These are phyloP conservation scores for Colletotrichum incanum DNA, from an alignment of 2,329 filamentous ascomycete genomes.

Conservation along the genomic window DNA sequence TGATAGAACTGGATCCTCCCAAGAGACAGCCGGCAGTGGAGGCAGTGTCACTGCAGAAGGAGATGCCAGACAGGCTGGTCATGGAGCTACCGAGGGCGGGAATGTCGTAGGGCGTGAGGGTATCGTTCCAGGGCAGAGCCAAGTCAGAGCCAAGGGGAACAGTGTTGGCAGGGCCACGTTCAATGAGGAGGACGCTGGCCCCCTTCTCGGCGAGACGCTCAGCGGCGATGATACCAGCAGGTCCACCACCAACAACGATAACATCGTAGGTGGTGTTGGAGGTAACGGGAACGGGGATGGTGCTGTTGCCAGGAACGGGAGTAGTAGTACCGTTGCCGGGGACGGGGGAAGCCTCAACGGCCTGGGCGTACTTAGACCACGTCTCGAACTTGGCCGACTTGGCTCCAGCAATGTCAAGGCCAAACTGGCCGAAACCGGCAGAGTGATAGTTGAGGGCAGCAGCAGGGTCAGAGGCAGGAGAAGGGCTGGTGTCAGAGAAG, in stretches of 20 bases:
- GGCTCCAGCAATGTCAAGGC: constrained; percentile 51
- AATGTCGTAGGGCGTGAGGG: constrained; percentile 51
- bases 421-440: constrained; percentile 57
- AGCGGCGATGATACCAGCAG: constrained; percentile 55
- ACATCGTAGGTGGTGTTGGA: constrained; percentile 57
- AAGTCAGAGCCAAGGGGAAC: constrained; percentile 51
- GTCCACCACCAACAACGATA: constrained; percentile 57
- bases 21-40: constrained; percentile 55
- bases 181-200: constrained; percentile 55
- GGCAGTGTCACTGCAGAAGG: constrained; percentile 55
- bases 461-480: constrained; percentile 50
- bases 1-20: constrained; percentile 54
- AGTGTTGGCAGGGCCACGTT: constrained; percentile 55
- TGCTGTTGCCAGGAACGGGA: constrained; percentile 46
- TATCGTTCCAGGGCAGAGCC: constrained; percentile 52
- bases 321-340: constrained; percentile 34
- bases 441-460: constrained; percentile 58
- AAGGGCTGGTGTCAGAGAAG: constrained; percentile 53
- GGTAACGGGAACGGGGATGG: constrained; percentile 43
- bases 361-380: constrained; percentile 39
- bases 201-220: constrained; percentile 55
- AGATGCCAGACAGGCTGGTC: constrained; percentile 43
- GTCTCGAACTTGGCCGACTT: constrained; percentile 51
- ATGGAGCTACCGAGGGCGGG: constrained; percentile 49
- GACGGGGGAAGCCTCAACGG: constrained; percentile 20